Evolutionary conservation across 2,329 filamentous ascomycete species (phyloP).

Genomic region (Metarhizium rileyi): DNA sequence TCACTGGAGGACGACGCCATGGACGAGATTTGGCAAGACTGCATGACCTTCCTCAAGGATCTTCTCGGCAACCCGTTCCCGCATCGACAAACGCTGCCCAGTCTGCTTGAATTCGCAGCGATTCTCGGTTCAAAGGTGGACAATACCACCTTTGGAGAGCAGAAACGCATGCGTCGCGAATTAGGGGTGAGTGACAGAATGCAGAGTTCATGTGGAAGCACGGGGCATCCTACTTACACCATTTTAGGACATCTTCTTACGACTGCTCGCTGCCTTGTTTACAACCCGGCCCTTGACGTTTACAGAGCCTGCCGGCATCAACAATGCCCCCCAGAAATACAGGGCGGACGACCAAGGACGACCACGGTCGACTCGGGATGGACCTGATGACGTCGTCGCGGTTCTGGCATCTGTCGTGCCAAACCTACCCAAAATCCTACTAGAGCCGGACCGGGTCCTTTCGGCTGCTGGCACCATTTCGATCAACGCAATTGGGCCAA

Average conservation of each 20-base stretch:
- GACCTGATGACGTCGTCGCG: constrained; percentile 65
- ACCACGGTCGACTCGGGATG: constrained; percentile 14
- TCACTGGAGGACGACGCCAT: constrained; percentile 94
- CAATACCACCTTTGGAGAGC: constrained; percentile 95
- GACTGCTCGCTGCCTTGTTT: constrained; percentile 86
- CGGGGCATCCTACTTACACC: neutral
- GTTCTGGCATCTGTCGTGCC: constrained; percentile 74
- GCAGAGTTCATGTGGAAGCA: no score
- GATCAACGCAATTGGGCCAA: constrained; percentile 69
- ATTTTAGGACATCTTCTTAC: constrained; percentile 72
- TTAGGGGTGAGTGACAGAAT: constrained; percentile 62
- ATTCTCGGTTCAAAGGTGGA: constrained; percentile 92
- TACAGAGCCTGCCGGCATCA: constrained; percentile 39
- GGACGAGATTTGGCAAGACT: constrained; percentile 97
- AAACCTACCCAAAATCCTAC: constrained; percentile 70
- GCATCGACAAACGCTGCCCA: constrained; percentile 80
- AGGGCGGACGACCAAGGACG: constrained; percentile 25
- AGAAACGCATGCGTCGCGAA: constrained; percentile 83
- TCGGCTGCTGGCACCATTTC: constrained; percentile 74
- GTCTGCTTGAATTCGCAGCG: constrained; percentile 77
- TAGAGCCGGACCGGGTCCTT: constrained; percentile 75
- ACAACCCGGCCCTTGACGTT: constrained; percentile 76
- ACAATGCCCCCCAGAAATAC: constrained; percentile 27
- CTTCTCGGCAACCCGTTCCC: constrained; percentile 89
- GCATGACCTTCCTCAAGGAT: constrained; percentile 81